phyloP scores from a whole-genome alignment of 2,329 filamentous ascomycete species.

The Trichoderma semiorbis region DNA sequence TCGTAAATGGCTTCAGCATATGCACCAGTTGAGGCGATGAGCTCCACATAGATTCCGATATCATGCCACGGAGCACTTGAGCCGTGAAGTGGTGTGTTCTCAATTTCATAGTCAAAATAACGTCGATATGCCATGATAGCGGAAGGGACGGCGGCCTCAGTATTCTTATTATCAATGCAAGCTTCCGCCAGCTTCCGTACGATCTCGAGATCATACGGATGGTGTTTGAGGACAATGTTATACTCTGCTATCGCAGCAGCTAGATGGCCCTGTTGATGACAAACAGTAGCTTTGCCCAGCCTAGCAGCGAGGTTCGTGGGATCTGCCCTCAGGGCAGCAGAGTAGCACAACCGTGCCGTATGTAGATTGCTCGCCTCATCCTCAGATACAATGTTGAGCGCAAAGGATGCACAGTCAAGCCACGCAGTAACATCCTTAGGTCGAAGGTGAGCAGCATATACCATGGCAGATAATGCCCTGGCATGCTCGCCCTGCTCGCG shows the following conservation, averaged over 20 bases:
- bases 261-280: slow-evolving; percentile 53
- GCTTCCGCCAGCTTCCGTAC: slow-evolving; percentile 56
- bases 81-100: slow-evolving; percentile 31
- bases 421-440: slow-evolving; percentile 59
- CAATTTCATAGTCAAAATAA: slow-evolving; percentile 43
- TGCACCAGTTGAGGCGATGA: slow-evolving; percentile 63
- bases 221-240: slow-evolving; percentile 49
- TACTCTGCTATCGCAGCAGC: slow-evolving; percentile 56
- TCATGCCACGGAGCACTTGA: slow-evolving; percentile 68
- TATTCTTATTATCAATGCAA: slow-evolving; percentile 49
- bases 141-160: slow-evolving; percentile 35
- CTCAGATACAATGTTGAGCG: slow-evolving; percentile 46
- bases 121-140: slow-evolving; percentile 49
- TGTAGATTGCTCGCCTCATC: slow-evolving; percentile 49
- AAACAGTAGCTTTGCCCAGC: slow-evolving; percentile 56
- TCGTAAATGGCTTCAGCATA: slow-evolving; percentile 64
- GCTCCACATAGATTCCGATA: slow-evolving; percentile 78
- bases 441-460: slow-evolving; percentile 60
- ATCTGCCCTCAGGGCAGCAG: slow-evolving; percentile 57
- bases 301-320: slow-evolving; percentile 55
- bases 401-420: slow-evolving; percentile 57
- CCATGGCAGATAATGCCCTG: slow-evolving; percentile 56
- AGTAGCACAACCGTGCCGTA: slow-evolving; percentile 57
- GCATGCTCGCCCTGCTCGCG: slow-evolving; percentile 56
- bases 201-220: slow-evolving; percentile 52